Conservation (phyloP, 2,329 filamentous ascomycete species). For the Clarireedia hainanense region DNA sequence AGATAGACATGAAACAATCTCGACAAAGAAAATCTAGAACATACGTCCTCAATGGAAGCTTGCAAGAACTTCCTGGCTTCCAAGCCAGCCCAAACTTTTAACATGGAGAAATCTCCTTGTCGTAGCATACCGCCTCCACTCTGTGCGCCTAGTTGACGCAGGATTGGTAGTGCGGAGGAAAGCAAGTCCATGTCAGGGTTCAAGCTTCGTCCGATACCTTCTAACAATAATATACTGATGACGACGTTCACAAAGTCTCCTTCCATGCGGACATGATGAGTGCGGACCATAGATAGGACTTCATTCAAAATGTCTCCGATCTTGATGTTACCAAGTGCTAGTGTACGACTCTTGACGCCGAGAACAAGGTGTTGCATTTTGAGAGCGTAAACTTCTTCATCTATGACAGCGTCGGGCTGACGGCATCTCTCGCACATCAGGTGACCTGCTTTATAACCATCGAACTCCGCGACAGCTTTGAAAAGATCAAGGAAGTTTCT, state of each 20-base stretch:
- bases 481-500: constrained; percentile 92
- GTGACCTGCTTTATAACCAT: constrained; percentile 89
- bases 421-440: constrained; percentile 95
- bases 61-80: constrained; percentile 86
- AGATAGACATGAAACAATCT: not conserved
- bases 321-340: constrained; percentile 88
- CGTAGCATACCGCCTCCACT: constrained; percentile 63
- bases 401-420: constrained; percentile 82
- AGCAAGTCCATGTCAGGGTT: constrained; percentile 86
- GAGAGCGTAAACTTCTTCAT: constrained; percentile 83
- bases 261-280: constrained; percentile 88
- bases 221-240: constrained; percentile 83
- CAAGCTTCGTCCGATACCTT: constrained; percentile 83
- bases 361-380: constrained; percentile 97
- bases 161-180: constrained; percentile 76
- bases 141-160: constrained; percentile 78
- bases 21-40: constrained; percentile 28
- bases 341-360: constrained; percentile 80
- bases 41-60: constrained; percentile 79
- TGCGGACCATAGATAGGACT: constrained; percentile 83
- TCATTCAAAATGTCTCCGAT: constrained; percentile 92
- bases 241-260: constrained; percentile 99
- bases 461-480: constrained; percentile 91
- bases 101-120: constrained; percentile 72
- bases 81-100: constrained; percentile 84